A percentile compares a stretch with the other conserved stretches of the same genome.
These are phyloP conservation scores for Agrocybe pediades DNA, from an alignment of 768 basidiomycete genomes.

Conservation along the genomic window DNA sequence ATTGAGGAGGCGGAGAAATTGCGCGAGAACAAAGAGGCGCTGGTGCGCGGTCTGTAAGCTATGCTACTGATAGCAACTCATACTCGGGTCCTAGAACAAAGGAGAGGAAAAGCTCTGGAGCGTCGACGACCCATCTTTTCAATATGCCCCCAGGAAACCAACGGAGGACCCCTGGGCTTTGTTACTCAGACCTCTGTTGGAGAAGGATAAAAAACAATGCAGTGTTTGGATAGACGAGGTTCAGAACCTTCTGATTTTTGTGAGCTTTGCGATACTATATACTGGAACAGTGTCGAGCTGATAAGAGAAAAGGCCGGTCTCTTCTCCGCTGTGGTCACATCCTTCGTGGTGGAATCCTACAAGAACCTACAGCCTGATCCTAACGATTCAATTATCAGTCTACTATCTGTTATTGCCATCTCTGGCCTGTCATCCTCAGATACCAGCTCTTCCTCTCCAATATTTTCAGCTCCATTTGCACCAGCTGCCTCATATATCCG, in stretches of 20 bases:
- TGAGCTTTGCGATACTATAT: constrained; percentile 3
- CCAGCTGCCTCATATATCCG: constrained; percentile 8
- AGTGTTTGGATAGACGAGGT: constrained; percentile 24
- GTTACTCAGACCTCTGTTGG: constrained; percentile 6
- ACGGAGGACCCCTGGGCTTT: constrained; percentile 12
- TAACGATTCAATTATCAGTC: constrained; percentile 5
- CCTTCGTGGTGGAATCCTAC: constrained; percentile 23
- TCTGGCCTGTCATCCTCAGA: not conserved
- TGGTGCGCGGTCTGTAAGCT: no score
- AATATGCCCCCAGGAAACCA: constrained; percentile 3
- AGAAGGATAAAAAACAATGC: constrained; percentile 12
- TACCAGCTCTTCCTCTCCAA: not conserved
- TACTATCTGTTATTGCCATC: constrained; percentile 9
- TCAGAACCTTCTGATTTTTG: constrained; percentile 25
- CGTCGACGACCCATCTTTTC: constrained; percentile 2
- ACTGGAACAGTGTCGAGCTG: not conserved
- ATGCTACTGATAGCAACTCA: no score
- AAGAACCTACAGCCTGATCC: constrained; percentile 18
- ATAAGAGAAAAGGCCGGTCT: constrained; percentile 21
- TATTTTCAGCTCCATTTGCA: not conserved
- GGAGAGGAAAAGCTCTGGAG: not conserved
- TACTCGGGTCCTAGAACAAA: no score
- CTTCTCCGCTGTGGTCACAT: constrained; percentile 23
- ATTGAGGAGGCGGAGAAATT: no score
- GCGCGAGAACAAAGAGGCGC: no score